Evolutionary conservation across 805 yeast species (phyloP).

Genomic region (Candida namnaoensis): DNA sequence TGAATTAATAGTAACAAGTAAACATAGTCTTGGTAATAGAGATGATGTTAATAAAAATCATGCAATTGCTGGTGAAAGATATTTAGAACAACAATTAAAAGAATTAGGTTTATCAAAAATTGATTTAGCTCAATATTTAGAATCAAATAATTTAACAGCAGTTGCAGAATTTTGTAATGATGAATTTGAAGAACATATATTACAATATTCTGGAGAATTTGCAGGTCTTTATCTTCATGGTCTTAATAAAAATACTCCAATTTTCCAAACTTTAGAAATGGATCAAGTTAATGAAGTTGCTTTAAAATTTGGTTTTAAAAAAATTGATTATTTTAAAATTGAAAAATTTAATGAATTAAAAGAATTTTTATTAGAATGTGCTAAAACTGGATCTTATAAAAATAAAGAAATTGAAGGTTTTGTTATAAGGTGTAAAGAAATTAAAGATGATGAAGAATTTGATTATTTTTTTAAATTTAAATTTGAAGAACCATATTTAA

Average conservation of each 20-base stretch:
- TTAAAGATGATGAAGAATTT: constrained; percentile 1
- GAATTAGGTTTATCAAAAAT: constrained; percentile 26
- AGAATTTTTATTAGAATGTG: constrained; percentile 44
- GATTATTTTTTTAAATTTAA: constrained; percentile 87
- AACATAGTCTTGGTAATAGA: constrained; percentile 75
- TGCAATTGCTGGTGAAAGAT: constrained; percentile 61
- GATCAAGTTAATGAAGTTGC: constrained; percentile 55
- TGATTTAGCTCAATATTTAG: constrained; percentile 50
- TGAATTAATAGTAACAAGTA: constrained; percentile 78
- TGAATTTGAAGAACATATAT: constrained; percentile 84
- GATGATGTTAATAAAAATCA: constrained; percentile 54
- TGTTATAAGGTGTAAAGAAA: constrained; percentile 61
- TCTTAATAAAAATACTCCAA: constrained; percentile 55
- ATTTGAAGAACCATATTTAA: constrained; percentile 88
- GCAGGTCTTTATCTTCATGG: constrained; percentile 93
- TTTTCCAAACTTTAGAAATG: constrained; percentile 60
- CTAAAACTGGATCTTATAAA: constrained; percentile 61
- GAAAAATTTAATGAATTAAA: constrained; percentile 32
- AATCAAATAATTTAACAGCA: constrained; percentile 56
- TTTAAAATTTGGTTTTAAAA: constrained; percentile 56
- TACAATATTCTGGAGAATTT: constrained; percentile 54
- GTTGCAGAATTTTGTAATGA: constrained; percentile 94
- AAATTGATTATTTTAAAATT: constrained; percentile 38
- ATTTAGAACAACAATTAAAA: constrained; percentile 45
- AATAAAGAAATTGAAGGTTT: constrained; percentile 85